These are phyloP conservation scores for Pleurotus sapidus DNA, from an alignment of 768 basidiomycete genomes.

Conservation along the genomic window DNA sequence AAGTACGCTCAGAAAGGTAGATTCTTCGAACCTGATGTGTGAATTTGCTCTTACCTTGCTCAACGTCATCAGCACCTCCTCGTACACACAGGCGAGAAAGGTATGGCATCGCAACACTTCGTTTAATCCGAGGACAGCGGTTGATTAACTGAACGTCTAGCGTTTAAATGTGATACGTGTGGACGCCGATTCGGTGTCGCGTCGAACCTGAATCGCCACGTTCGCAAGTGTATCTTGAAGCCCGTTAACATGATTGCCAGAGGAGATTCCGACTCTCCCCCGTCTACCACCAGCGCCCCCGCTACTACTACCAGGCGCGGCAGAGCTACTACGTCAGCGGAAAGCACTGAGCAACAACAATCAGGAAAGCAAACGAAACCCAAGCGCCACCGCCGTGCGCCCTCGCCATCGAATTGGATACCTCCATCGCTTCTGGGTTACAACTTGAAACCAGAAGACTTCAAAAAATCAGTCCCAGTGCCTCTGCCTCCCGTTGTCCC, in stretches of 20 bases:
- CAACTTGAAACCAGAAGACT: slow-evolving; percentile 55
- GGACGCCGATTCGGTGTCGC: slow-evolving; percentile 80
- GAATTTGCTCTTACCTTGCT: too few species aligned
- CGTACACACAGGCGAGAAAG: slow-evolving; percentile 84
- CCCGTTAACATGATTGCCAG: slow-evolving; percentile 47
- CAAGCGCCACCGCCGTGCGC: slow-evolving; percentile 71
- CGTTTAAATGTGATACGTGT: slow-evolving; percentile 77
- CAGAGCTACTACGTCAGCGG: background rate
- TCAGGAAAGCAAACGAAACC: slow-evolving; percentile 24
- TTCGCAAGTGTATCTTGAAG: slow-evolving; percentile 62
- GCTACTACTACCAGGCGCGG: slow-evolving; percentile 8
- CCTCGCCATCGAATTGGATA: slow-evolving; percentile 72
- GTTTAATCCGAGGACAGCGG: background rate
- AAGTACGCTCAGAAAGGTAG: slow-evolving; percentile 74
- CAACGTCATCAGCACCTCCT: slow-evolving; percentile 57
- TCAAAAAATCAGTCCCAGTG: slow-evolving; percentile 46
- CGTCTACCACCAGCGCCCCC: slow-evolving; percentile 8
- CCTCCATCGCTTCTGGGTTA: slow-evolving; percentile 62
- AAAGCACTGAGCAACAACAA: slow-evolving; percentile 9
- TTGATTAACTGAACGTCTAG: slow-evolving; percentile 32
- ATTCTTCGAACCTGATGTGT: slow-evolving; percentile 9
- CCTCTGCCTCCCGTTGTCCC: slow-evolving; percentile 64
- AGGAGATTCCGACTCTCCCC: slow-evolving; percentile 25
- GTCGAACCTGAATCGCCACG: slow-evolving; percentile 79
- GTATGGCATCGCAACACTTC: slow-evolving; percentile 30